Evolutionary conservation across 495 filamentous ascomycete species (phyloP).

Genomic region (Lasiosphaeria ovina): DNA sequence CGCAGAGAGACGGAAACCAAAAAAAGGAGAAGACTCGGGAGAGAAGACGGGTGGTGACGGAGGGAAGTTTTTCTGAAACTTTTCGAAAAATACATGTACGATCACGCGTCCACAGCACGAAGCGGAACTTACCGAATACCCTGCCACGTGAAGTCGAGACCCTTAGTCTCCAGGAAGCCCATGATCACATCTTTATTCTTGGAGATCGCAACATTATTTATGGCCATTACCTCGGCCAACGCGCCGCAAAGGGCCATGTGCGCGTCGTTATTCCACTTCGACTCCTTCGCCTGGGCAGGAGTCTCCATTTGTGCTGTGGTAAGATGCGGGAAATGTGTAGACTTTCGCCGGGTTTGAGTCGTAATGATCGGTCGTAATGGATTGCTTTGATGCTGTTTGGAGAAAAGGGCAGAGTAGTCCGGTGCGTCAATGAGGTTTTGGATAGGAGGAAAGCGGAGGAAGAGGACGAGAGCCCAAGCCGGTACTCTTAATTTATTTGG

Average conservation of each 20-base stretch:
- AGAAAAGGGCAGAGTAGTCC: too few relatives aligned
- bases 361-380: too few relatives aligned
- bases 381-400: too few relatives aligned
- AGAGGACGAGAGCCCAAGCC: too few relatives aligned
- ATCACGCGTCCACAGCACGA: neutral
- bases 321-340: neutral
- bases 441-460: too few relatives aligned
- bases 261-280: slow-evolving; percentile 27
- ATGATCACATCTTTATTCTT: slow-evolving; percentile 27
- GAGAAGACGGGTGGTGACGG: neutral
- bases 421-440: too few relatives aligned
- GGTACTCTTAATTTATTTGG: too few relatives aligned
- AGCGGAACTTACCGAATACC: slow-evolving; percentile 33
- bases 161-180: slow-evolving; percentile 25
- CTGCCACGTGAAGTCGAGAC: slow-evolving; percentile 31
- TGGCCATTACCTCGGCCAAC: slow-evolving; percentile 19
- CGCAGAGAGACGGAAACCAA: neutral
- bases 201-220: slow-evolving; percentile 1
- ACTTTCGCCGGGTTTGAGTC: too few relatives aligned
- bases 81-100: slow-evolving; percentile 1
- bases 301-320: neutral
- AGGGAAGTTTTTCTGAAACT: neutral
- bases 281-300: slow-evolving; percentile 4
- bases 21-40: neutral
- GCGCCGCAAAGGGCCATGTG: slow-evolving; percentile 29